Percentiles rank a stretch among this genome's conserved stretches.
Conservation (phyloP, 495 filamentous ascomycete genomes). For the Penicillium coffeae region DNA sequence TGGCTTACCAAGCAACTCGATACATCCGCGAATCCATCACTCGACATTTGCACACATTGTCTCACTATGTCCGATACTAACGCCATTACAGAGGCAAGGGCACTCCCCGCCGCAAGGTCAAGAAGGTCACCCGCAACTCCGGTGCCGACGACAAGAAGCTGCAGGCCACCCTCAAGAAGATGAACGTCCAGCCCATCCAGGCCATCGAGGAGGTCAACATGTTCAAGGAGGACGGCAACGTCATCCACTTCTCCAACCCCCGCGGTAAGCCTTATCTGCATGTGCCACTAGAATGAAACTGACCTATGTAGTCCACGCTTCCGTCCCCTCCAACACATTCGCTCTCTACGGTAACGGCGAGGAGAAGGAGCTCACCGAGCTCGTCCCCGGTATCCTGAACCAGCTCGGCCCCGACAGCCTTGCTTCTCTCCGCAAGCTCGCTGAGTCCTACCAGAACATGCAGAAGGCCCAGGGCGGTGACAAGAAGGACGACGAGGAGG, state of each 20-base stretch:
- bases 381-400: slow-evolving; percentile 98
- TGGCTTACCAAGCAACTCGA: too few relatives aligned
- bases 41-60: slow-evolving; percentile 1
- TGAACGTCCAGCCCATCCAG: slow-evolving; percentile 96
- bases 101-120: slow-evolving; percentile 94
- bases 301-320: slow-evolving; percentile 90
- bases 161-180: slow-evolving; percentile 88
- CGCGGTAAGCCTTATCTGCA: slow-evolving; percentile 76
- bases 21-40: too few relatives aligned
- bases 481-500: slow-evolving; percentile 71
- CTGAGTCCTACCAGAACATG: slow-evolving; percentile 99
- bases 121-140: slow-evolving; percentile 89
- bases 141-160: slow-evolving; percentile 99
- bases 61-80: slow-evolving; percentile 14
- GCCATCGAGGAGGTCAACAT: slow-evolving; percentile 99
- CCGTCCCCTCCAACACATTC: slow-evolving; percentile 95
- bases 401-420: slow-evolving; percentile 97
- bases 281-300: too few relatives aligned
- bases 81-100: slow-evolving; percentile 77
- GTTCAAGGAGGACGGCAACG: slow-evolving; percentile 99
- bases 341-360: slow-evolving; percentile 98
- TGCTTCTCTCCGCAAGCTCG: slow-evolving; percentile 95
- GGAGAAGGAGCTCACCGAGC: slow-evolving; percentile 99
- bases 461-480: slow-evolving; percentile 85
- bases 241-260: slow-evolving; percentile 96